These are phyloP conservation scores for Acanthamoeba comandoni DNA, from an alignment of 208 protist species.

Conservation along the genomic window DNA sequence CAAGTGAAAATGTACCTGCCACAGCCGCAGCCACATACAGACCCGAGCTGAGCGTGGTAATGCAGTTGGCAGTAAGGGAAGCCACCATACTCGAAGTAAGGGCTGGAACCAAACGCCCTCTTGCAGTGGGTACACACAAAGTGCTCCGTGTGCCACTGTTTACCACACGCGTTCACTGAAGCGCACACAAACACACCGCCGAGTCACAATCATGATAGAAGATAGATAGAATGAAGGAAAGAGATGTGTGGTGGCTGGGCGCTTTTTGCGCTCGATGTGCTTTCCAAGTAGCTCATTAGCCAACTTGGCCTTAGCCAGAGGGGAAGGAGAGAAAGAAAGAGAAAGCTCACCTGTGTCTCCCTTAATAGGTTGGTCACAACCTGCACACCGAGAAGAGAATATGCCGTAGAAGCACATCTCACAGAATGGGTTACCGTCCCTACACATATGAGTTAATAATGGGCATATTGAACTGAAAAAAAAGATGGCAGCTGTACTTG, in stretches of 20 bases:
- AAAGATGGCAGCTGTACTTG: not conserved
- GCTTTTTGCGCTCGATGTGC: too few relatives aligned
- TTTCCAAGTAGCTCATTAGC: too few relatives aligned
- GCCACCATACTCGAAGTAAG: conserved; percentile 71
- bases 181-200: too few relatives aligned
- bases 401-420: conserved; percentile 75
- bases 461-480: not conserved
- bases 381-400: conserved; percentile 73
- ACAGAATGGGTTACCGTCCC: conserved; percentile 73
- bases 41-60: conserved; percentile 60
- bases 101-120: conserved; percentile 43
- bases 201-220: too few relatives aligned
- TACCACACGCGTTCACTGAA: conserved; percentile 71
- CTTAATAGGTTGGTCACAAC: conserved; percentile 74
- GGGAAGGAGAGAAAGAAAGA: too few relatives aligned
- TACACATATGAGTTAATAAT: not conserved
- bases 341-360: conserved; percentile 14
- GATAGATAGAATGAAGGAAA: too few relatives aligned
- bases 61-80: conserved; percentile 66
- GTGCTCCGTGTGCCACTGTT: conserved; percentile 76
- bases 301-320: not conserved
- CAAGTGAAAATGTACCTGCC: not conserved
- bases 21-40: conserved; percentile 61
- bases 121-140: conserved; percentile 77
- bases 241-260: too few relatives aligned